Evolutionary conservation across 148 eudicot genomes (phyloP).

Genomic region (Mesembryanthemum crystallinum): DNA sequence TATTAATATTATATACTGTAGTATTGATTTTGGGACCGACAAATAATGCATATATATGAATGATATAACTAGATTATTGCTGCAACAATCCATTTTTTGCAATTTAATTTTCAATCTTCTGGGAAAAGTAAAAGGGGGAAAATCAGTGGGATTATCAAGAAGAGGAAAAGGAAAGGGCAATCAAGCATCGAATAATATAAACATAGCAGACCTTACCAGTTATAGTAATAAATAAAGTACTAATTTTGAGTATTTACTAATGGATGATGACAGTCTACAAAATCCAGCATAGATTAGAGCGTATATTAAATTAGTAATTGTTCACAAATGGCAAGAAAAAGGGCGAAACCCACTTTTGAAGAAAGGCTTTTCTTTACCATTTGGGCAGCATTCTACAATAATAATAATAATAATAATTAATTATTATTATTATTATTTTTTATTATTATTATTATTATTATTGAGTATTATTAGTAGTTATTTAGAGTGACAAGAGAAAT

Average conservation of each 20-base stretch:
- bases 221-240: neutral
- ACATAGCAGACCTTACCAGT: slow-evolving; percentile 13
- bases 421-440: too few relatives aligned
- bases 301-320: neutral
- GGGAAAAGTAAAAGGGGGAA: neutral
- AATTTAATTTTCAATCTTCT: neutral
- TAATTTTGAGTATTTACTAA: neutral
- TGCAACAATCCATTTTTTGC: neutral
- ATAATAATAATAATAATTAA: too few relatives aligned
- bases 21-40: too few relatives aligned
- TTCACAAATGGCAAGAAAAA: neutral
- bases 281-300: neutral
- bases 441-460: too few relatives aligned
- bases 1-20: too few relatives aligned
- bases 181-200: slow-evolving; percentile 1
- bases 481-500: too few relatives aligned
- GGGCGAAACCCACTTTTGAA: neutral
- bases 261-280: neutral
- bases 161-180: neutral
- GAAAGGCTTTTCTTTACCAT: neutral
- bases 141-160: neutral
- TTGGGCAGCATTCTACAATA: too few relatives aligned
- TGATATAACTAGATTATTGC: neutral
- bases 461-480: too few relatives aligned
- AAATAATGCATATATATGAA: too few relatives aligned